Conservation (phyloP, 495 filamentous ascomycete genomes). For the Aspergillus homomorphus region DNA sequence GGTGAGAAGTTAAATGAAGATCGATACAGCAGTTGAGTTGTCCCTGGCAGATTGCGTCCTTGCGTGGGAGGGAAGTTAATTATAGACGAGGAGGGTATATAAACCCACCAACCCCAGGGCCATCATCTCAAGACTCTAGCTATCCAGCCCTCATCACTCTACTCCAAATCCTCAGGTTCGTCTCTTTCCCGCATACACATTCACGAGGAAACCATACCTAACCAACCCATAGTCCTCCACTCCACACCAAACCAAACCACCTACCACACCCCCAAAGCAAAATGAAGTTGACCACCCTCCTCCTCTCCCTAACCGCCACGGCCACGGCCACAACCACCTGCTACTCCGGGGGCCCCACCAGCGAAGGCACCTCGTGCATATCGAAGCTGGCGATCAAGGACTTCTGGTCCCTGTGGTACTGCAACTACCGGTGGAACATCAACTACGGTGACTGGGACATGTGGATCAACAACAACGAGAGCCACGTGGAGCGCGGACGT, state of each 20-base stretch:
- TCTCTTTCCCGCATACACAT: too few relatives aligned
- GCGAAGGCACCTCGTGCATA: neutral
- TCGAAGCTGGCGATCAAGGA: neutral
- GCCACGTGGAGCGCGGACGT: neutral
- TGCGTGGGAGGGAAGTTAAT: too few relatives aligned
- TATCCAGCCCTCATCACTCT: too few relatives aligned
- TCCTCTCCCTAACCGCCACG: neutral
- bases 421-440: constrained; percentile 3
- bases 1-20: too few relatives aligned
- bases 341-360: neutral
- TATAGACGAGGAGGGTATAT: too few relatives aligned
- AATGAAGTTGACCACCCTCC: neutral
- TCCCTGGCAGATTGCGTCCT: too few relatives aligned
- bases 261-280: neutral
- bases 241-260: neutral
- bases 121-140: too few relatives aligned
- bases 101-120: too few relatives aligned
- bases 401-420: constrained; percentile 1
- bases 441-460: constrained; percentile 2
- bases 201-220: too few relatives aligned
- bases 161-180: too few relatives aligned
- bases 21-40: too few relatives aligned
- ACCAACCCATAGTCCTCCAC: neutral
- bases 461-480: neutral
- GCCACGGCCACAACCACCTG: neutral